Conservation (phyloP, 148 eudicot species). For the Chenopodium berlandieri region DNA sequence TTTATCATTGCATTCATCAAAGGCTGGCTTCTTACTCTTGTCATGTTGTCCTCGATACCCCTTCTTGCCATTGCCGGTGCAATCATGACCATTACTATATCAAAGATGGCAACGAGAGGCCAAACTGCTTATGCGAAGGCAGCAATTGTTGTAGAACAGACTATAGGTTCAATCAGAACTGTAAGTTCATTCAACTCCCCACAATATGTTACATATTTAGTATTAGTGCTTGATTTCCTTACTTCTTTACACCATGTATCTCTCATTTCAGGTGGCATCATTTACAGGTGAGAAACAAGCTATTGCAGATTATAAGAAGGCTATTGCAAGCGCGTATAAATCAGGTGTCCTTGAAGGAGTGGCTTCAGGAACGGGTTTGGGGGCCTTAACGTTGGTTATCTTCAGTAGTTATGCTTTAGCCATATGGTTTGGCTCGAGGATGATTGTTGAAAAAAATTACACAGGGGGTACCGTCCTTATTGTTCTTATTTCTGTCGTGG, state of each 20-base stretch:
- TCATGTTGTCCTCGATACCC: slow-evolving; percentile 63
- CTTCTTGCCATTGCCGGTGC: slow-evolving; percentile 54
- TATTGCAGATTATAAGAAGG: slow-evolving; percentile 39
- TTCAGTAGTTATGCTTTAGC: slow-evolving; percentile 54
- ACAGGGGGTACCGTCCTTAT: slow-evolving; percentile 55
- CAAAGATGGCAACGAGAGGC: slow-evolving; percentile 61
- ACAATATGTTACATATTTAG: background rate
- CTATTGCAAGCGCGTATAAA: slow-evolving; percentile 43
- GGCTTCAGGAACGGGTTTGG: slow-evolving; percentile 52
- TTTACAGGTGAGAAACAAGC: slow-evolving; percentile 66
- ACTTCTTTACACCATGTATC: background rate
- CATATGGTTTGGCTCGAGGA: slow-evolving; percentile 63
- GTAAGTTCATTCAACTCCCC: slow-evolving; percentile 32
- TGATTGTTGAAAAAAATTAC: slow-evolving; percentile 51
- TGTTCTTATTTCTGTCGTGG: slow-evolving; percentile 51
- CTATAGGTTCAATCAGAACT: slow-evolving; percentile 81
- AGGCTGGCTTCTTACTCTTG: slow-evolving; percentile 88
- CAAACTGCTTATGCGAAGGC: slow-evolving; percentile 76
- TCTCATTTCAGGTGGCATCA: slow-evolving; percentile 55
- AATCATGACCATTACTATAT: slow-evolving; percentile 37
- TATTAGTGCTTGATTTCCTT: background rate
- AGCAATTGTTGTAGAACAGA: slow-evolving; percentile 66
- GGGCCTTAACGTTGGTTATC: slow-evolving; percentile 34
- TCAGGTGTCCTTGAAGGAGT: slow-evolving; percentile 50
- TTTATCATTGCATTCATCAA: slow-evolving; percentile 65